Percentiles rank a stretch among this genome's conserved stretches.
phyloP scores from a whole-genome alignment of 495 filamentous ascomycete genomes.

The Hypoxylon subgilvum region DNA sequence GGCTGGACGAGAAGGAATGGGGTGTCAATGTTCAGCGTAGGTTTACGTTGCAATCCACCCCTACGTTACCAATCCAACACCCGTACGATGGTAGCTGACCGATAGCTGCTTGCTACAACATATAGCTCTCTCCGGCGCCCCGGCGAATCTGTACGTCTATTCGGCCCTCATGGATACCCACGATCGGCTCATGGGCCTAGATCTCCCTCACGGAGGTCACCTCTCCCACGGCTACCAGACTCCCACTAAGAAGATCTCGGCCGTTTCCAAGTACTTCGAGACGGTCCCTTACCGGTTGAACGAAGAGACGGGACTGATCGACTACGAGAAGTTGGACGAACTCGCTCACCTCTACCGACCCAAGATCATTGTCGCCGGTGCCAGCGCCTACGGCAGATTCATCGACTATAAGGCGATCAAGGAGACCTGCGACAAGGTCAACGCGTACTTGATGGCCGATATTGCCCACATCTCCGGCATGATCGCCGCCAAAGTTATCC shows the following conservation, averaged over 20 bases:
- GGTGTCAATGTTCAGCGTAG: constrained; percentile 96
- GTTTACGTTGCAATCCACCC: constrained; percentile 32
- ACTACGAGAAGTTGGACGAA: constrained; percentile 89
- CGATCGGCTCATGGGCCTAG: constrained; percentile 95
- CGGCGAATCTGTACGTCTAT: constrained; percentile 95
- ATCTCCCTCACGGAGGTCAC: constrained; percentile 95
- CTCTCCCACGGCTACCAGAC: constrained; percentile 98
- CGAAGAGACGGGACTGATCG: constrained; percentile 87
- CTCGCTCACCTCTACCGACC: constrained; percentile 86
- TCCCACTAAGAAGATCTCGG: constrained; percentile 97
- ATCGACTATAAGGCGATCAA: constrained; percentile 92
- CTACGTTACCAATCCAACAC: too few relatives aligned
- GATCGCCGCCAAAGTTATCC: constrained; percentile 87
- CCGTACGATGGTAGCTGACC: neutral
- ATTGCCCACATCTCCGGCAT: constrained; percentile 99
- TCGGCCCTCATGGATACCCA: constrained; percentile 90
- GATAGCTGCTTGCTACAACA: constrained; percentile 13
- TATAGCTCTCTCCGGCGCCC: constrained; percentile 89
- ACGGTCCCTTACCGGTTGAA: constrained; percentile 93
- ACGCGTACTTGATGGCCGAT: constrained; percentile 89
- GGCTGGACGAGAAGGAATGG: constrained; percentile 84
- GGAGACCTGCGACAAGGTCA: constrained; percentile 84
- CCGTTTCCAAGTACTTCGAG: constrained; percentile 98
- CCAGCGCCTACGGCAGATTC: constrained; percentile 91
- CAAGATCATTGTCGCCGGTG: constrained; percentile 93